Evolutionary conservation across 164 flowering plant genomes (phyloP).

Genomic region (Nymphaea thermarum): DNA sequence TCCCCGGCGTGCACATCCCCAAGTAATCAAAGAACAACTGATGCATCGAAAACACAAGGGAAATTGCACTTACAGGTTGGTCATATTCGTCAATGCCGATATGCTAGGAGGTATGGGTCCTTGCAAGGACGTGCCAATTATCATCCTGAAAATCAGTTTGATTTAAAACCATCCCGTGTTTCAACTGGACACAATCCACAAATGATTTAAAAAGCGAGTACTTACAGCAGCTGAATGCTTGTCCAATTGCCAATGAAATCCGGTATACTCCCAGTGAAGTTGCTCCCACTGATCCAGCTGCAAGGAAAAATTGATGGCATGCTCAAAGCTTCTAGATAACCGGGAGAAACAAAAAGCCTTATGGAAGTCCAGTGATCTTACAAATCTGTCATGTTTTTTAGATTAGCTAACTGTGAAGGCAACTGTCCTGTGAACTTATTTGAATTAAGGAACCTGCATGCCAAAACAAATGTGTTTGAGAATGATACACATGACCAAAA

Average conservation of each 20-base stretch:
- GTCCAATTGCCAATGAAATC: constrained; percentile 19
- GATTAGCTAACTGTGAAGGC: constrained; percentile 11
- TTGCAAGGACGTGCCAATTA: constrained; percentile 51
- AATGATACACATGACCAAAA: too few relatives aligned
- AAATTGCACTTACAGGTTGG: constrained; percentile 33
- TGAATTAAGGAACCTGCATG: constrained; percentile 13
- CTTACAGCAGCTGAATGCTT: constrained; percentile 24
- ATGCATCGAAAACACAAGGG: background rate
- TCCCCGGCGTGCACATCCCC: too few relatives aligned
- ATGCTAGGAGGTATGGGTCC: constrained; percentile 62
- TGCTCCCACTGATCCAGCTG: constrained; percentile 31
- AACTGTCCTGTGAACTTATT: constrained; percentile 19
- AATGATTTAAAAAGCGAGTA: background rate
- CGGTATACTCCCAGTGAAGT: constrained; percentile 33
- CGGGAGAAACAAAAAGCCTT: too few relatives aligned
- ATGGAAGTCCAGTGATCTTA: constrained; percentile 1
- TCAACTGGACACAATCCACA: too few relatives aligned
- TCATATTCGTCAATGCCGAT: constrained; percentile 28
- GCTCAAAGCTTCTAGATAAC: too few relatives aligned
- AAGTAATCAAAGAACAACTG: too few relatives aligned
- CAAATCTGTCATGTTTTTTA: constrained; percentile 11
- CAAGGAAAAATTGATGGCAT: constrained; percentile 1
- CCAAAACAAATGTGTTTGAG: too few relatives aligned
- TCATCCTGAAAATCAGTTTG: constrained; percentile 24
- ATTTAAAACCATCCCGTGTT: too few relatives aligned